A percentile compares a stretch with the other conserved stretches of the same genome.
These are phyloP conservation scores for Parascedosporium putredinis DNA, from an alignment of 2,329 filamentous ascomycete genomes.

Conservation along the genomic window DNA sequence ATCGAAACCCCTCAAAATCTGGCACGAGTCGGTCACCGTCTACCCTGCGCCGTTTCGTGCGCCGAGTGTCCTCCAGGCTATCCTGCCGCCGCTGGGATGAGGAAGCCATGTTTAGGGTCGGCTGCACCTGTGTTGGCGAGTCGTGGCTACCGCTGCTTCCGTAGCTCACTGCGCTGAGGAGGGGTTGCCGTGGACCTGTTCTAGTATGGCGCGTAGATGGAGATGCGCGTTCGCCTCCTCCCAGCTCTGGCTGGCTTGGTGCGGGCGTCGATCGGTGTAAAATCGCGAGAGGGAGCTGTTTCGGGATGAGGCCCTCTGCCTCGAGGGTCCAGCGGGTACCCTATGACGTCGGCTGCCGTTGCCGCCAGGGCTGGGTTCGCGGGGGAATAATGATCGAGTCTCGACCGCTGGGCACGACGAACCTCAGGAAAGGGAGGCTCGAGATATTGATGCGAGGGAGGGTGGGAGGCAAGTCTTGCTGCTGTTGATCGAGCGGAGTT, in stretches of 20 bases:
- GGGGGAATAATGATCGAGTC: background rate
- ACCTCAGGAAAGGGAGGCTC: background rate
- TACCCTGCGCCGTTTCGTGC: slow-evolving; percentile 59
- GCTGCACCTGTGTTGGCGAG: background rate
- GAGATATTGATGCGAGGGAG: background rate
- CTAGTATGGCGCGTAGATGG: slow-evolving; percentile 29
- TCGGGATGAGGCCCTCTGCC: background rate
- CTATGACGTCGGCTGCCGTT: background rate
- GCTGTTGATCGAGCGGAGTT: background rate
- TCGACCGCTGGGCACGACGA: slow-evolving; percentile 2
- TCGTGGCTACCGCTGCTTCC: background rate
- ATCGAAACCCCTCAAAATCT: slow-evolving; percentile 53
- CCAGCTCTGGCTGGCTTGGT: slow-evolving; percentile 17
- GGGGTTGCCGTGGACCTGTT: slow-evolving; percentile 13
- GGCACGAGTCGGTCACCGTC: slow-evolving; percentile 49
- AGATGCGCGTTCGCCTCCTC: slow-evolving; percentile 31
- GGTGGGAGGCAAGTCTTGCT: slow-evolving; percentile 1
- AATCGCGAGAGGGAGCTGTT: background rate
- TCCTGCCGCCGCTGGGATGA: slow-evolving; percentile 25
- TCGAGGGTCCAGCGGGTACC: background rate
- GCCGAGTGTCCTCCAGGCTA: slow-evolving; percentile 36
- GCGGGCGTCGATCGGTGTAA: background rate
- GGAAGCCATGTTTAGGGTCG: slow-evolving; percentile 10
- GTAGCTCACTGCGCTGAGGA: background rate
- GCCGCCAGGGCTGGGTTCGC: background rate